Evolutionary conservation across 768 basidiomycete species (phyloP), one percentile per base, ranked within the genome.

Genomic region (Tulasnella sp.): DNA sequence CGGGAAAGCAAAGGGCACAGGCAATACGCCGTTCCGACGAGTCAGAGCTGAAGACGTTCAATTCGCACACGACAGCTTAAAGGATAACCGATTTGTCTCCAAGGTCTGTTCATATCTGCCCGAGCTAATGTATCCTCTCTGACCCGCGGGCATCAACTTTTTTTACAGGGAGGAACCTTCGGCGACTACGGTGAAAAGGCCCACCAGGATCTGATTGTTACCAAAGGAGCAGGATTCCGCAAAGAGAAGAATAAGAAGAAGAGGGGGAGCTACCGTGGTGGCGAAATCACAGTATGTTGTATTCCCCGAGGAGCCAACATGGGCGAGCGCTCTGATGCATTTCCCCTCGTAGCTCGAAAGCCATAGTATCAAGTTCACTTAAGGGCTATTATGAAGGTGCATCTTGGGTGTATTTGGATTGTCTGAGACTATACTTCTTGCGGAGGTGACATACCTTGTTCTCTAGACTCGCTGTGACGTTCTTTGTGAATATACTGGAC

Each of bases 211-310:
- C 82, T 99, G 74, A 90, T 96, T 75, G 91, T 95, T 34, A 98
- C 96, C 3, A 87, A 95, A 1, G 96, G 96, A 2, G 90, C 92
- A 64, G 94, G 94, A 2, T 99, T 99, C 84, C 86, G 94, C 70
- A 99, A 98, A 81, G 96, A 97, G 84, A 99, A 99, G 82, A 98
- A 97, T 83, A 99, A 98, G 87, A 98, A 98, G 83, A 99, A 99
- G 82, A 84, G 91, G 76, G 96, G 95, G 3, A 94, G 90, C 74
- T 98, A 98, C 80, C 86, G 87, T 62, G 95, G 96, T 14, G 96
- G 96, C 44, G 92, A 95, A 78, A 99, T 99, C 74, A 96, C 95
- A 64, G 94, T 95, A 75, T 79, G 86, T 80, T 12, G 4, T 14
- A 11, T n/a, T n/a, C n/a, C n/a, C n/a, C n/a, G n/a, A n/a, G n/a